Evolutionary conservation across 306 rosid genomes (phyloP).

Genomic region (Canavalia gladiata): DNA sequence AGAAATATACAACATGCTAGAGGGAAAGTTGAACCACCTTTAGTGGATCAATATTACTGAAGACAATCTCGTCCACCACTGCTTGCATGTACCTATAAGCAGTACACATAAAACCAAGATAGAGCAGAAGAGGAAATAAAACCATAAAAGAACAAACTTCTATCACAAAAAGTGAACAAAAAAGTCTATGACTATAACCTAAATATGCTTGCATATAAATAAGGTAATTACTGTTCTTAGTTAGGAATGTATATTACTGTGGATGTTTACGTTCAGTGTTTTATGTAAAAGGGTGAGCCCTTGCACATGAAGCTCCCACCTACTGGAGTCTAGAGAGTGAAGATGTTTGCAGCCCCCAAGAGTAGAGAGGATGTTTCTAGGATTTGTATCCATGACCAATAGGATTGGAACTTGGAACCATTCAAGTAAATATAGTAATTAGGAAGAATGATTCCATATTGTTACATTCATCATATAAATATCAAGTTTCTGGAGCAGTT

Average conservation of each 20-base stretch:
- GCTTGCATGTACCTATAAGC: constrained; percentile 95
- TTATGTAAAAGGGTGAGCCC: not conserved
- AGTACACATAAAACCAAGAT: constrained; percentile 32
- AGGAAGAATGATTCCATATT: too few species aligned
- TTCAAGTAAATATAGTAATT: too few species aligned
- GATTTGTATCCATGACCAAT: too few species aligned
- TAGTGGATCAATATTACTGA: constrained; percentile 69
- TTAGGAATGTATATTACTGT: not conserved
- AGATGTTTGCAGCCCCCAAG: too few species aligned
- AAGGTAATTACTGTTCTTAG: not conserved
- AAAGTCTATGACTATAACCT: constrained; percentile 23
- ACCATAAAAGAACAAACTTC: constrained; percentile 24
- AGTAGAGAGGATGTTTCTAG: too few species aligned
- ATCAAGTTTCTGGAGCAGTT: too few species aligned
- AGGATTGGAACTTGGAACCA: too few species aligned
- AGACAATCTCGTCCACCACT: constrained; percentile 89
- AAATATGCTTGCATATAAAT: constrained; percentile 42
- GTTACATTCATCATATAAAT: too few species aligned
- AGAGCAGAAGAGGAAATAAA: constrained; percentile 27
- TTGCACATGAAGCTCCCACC: too few species aligned
- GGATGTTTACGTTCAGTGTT: not conserved
- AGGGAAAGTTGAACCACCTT: constrained; percentile 64
- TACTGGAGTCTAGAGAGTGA: too few species aligned
- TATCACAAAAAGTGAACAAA: constrained; percentile 31
- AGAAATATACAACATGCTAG: constrained; percentile 33